Conservation (phyloP, 495 filamentous ascomycete genomes). For the Cercophora sp. region DNA sequence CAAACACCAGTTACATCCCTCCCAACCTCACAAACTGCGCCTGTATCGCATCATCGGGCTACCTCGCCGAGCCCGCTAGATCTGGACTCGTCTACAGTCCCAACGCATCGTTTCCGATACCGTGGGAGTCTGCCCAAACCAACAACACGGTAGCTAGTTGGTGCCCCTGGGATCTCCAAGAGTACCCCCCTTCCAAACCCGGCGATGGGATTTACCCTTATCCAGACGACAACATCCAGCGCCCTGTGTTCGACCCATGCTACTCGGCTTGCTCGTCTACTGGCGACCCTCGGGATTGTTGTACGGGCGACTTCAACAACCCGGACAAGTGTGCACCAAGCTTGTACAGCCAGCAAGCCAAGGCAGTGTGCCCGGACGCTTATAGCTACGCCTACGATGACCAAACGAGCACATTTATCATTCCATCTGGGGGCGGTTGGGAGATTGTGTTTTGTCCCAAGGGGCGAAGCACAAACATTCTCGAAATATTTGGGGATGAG, state of each 20-base stretch:
- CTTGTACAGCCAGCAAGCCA: conserved; percentile 59
- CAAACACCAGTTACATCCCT: conserved; percentile 56
- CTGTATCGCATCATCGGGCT: conserved; percentile 63
- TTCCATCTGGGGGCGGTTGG: conserved; percentile 68
- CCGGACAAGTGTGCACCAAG: conserved; percentile 57
- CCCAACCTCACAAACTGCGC: conserved; percentile 70
- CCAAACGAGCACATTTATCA: conserved; percentile 67
- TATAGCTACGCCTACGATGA: conserved; percentile 81
- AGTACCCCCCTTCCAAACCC: conserved; percentile 58
- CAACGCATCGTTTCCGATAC: conserved; percentile 59
- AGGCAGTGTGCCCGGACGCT: conserved; percentile 74
- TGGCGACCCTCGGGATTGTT: conserved; percentile 59
- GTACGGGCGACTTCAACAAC: conserved; percentile 57
- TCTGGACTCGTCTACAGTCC: conserved; percentile 40
- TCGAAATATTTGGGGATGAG: conserved; percentile 46
- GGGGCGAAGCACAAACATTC: conserved; percentile 66
- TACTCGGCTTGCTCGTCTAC: conserved; percentile 63
- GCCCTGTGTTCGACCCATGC: conserved; percentile 70
- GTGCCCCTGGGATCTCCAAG: conserved; percentile 75
- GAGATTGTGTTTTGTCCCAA: conserved; percentile 72
- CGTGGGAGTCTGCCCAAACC: conserved; percentile 53
- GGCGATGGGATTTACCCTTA: conserved; percentile 70
- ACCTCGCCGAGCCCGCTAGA: conserved; percentile 41
- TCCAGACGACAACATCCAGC: conserved; percentile 61
- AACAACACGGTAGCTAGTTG: conserved; percentile 52